Percentiles rank a stretch among this genome's conserved stretches.
Conservation (phyloP, 202 grass and related monocot species). For the Digitaria exilis region DNA sequence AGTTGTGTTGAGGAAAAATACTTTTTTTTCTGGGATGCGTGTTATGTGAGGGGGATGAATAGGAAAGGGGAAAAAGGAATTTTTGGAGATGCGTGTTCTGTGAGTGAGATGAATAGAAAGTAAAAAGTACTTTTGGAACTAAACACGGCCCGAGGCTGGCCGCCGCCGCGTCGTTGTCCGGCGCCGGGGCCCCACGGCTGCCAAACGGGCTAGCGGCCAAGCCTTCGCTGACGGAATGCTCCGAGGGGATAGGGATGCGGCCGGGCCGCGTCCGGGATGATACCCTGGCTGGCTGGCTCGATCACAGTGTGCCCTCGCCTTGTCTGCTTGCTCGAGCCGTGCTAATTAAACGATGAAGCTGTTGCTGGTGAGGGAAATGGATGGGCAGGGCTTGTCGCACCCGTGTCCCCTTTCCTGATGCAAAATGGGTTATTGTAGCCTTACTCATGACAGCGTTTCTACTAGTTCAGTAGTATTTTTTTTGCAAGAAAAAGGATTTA, state of each 20-base stretch:
- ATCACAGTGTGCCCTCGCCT: not conserved
- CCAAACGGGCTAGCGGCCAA: conserved; percentile 8
- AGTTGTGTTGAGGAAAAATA: too few relatives aligned
- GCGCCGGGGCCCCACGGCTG: conserved; percentile 1
- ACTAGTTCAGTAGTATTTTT: too few relatives aligned
- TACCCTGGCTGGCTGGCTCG: not conserved
- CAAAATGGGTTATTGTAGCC: not conserved
- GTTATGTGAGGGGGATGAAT: too few relatives aligned
- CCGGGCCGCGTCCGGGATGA: not conserved
- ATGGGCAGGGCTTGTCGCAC: conserved; percentile 27
- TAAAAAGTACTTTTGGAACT: too few relatives aligned
- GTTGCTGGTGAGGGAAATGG: not conserved
- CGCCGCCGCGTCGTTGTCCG: conserved; percentile 29
- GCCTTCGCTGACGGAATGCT: not conserved
- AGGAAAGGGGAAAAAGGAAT: too few relatives aligned
- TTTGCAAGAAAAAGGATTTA: too few relatives aligned
- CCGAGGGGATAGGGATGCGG: conserved; percentile 30
- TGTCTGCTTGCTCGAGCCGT: conserved; percentile 31
- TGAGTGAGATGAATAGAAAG: too few relatives aligned
- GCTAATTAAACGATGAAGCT: not conserved
- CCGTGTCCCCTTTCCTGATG: conserved; percentile 9
- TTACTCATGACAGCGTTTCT: too few relatives aligned
- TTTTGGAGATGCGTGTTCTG: too few relatives aligned
- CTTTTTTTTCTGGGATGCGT: too few relatives aligned
- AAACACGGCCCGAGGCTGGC: too few relatives aligned